These are phyloP conservation scores for Alternaria longipes DNA, from an alignment of 2,329 filamentous ascomycete species.

Conservation along the genomic window DNA sequence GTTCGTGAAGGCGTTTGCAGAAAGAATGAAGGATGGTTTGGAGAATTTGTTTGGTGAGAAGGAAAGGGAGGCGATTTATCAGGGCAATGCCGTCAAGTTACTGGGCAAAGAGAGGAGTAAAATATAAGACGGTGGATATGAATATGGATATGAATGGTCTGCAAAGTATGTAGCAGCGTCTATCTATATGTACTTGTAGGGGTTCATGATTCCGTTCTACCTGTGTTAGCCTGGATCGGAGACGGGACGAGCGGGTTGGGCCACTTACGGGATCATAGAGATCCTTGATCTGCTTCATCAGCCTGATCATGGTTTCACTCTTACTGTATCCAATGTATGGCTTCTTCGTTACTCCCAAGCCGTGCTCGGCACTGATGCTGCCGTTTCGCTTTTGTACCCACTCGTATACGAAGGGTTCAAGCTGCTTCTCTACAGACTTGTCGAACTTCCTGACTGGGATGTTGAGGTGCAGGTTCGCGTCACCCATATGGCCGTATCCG, in stretches of 20 bases:
- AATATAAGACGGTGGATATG: neutral
- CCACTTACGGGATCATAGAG: conserved; percentile 88
- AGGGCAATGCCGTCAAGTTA: conserved; percentile 51
- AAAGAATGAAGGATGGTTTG: conserved; percentile 55
- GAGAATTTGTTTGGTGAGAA: conserved; percentile 49
- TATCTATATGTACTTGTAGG: conserved; percentile 88
- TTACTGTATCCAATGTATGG: conserved; percentile 93
- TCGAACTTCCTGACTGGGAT: conserved; percentile 84
- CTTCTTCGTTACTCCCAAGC: conserved; percentile 93
- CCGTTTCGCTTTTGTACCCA: conserved; percentile 90
- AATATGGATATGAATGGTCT: conserved; percentile 5
- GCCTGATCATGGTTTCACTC: conserved; percentile 81
- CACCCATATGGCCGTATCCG: conserved; percentile 98
- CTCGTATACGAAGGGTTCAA: conserved; percentile 97
- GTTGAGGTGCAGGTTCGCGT: conserved; percentile 94
- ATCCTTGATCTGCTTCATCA: conserved; percentile 96
- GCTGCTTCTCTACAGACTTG: conserved; percentile 81
- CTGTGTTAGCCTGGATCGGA: conserved; percentile 28
- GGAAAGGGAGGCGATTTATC: conserved; percentile 51
- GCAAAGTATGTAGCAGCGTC: neutral
- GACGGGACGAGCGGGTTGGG: neutral
- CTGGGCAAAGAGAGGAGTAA: conserved; percentile 24
- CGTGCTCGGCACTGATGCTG: conserved; percentile 97
- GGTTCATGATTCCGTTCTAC: conserved; percentile 98
- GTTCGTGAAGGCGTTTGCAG: conserved; percentile 51